Evolutionary conservation across 2,329 filamentous ascomycete species (phyloP).

Genomic region (Zymoseptoria crescenta): DNA sequence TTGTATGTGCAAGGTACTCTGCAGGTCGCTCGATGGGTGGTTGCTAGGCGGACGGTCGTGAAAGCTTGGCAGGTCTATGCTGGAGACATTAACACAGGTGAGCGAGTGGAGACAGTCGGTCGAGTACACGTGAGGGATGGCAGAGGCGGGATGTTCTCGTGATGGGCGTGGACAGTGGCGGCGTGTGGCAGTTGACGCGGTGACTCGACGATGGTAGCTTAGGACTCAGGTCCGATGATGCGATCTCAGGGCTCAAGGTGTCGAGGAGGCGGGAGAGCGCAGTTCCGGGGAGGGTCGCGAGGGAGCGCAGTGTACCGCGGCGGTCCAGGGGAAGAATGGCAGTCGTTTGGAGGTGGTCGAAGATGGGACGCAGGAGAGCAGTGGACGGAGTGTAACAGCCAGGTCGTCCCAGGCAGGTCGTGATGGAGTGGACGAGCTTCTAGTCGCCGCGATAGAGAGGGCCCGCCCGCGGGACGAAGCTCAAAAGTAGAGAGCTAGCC

Average conservation of each 20-base stretch:
- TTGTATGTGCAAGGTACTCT: background rate
- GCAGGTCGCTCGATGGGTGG: background rate
- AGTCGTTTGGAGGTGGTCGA: background rate
- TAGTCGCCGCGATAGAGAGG: background rate
- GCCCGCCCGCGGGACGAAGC: no score
- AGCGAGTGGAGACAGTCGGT: background rate
- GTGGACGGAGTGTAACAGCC: background rate
- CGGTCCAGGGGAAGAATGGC: background rate
- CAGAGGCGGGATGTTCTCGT: conserved; percentile 3
- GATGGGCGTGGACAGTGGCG: conserved; percentile 1
- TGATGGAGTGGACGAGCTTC: background rate
- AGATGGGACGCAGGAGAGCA: background rate
- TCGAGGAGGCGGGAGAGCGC: background rate
- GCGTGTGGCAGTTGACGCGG: conserved; percentile 2
- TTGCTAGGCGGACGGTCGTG: background rate
- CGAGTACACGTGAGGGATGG: conserved; percentile 1
- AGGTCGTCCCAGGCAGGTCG: background rate
- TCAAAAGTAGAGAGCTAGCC: no score
- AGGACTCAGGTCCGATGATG: background rate
- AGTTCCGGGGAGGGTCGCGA: background rate
- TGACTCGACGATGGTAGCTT: conserved; percentile 4
- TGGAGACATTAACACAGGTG: conserved; percentile 3
- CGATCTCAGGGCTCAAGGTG: background rate
- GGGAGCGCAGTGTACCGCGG: background rate
- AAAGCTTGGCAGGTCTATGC: conserved; percentile 9